Evolutionary conservation across 225 moss, liverwort and hornwort genomes (phyloP), one percentile per base, ranked within the genome.

Genomic region (Bryoerythrophyllum caledonicum): DNA sequence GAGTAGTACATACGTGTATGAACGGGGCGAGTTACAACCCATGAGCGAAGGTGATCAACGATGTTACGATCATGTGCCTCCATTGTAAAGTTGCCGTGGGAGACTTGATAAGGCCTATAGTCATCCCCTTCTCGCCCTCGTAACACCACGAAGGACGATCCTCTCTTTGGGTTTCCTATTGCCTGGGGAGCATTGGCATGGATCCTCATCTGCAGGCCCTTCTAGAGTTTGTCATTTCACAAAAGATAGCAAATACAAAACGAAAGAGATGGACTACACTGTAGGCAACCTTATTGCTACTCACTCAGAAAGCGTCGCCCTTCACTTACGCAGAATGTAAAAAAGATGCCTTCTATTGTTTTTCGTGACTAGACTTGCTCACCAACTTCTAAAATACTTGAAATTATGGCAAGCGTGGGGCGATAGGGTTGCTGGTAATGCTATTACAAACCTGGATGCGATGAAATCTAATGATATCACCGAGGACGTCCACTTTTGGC

Each of bases 401-500:
- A n/a, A n/a, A n/a, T n/a, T n/a, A n/a, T n/a, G n/a, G n/a, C n/a
- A n/a, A n/a, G n/a, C n/a, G n/a, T n/a, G n/a, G n/a, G n/a, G n/a
- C n/a, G n/a, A n/a, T n/a, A n/a, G n/a, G n/a, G n/a, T n/a, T n/a
- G n/a, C n/a, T n/a, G n/a, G n/a, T n/a, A n/a, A 32, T 32, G 32
- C 32, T 32, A 32, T 32, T 32, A 3, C 32, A 32, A 32, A 32
- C 32, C 87, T 73, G 57, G 68, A 94, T 81, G 75, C 94, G 88
- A 81, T 96, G 96, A 63, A 96, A 87, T 34, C 96, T 84, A 70
- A 96, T 86, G n/a, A 96, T 87, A 73, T 96, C 96, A 63, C 96
- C 96, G 60, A 82, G 82, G 10, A 71, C 62, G 44, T 77, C 82
- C 54, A 94, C 96, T 16, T 76, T 57, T 3, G 96, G 96, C 65